Percentiles rank a stretch among this genome's conserved stretches.
phyloP scores from a whole-genome alignment of 2,329 filamentous ascomycete species.

The Diaporthe ampelina region DNA sequence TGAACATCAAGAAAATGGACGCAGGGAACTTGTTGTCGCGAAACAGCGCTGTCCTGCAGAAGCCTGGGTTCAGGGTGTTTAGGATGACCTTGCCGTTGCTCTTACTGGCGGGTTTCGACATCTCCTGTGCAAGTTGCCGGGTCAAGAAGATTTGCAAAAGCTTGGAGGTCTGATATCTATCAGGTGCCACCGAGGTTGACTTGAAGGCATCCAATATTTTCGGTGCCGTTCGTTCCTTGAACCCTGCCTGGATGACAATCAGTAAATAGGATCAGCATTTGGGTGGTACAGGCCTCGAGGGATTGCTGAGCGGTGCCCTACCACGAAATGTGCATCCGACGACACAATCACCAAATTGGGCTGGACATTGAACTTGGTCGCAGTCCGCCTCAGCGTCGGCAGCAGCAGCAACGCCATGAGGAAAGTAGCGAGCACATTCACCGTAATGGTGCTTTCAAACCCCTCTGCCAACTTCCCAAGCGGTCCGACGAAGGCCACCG shows the following conservation, averaged over 20 bases:
- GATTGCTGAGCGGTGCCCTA: conserved; percentile 35
- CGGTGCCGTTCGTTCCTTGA: conserved; percentile 50
- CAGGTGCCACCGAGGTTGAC: conserved; percentile 45
- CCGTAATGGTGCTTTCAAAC: conserved; percentile 57
- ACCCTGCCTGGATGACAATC: conserved; percentile 47
- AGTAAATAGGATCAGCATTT: background rate
- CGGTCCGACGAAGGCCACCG: conserved; percentile 44
- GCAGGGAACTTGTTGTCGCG: conserved; percentile 44
- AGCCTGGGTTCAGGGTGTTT: conserved; percentile 57
- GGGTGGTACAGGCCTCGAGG: background rate
- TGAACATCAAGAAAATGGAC: conserved; percentile 1
- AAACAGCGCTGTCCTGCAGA: conserved; percentile 58
- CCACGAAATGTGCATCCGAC: conserved; percentile 54
- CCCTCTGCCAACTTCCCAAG: conserved; percentile 50
- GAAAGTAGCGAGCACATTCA: conserved; percentile 63
- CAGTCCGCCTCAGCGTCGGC: conserved; percentile 56
- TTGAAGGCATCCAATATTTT: conserved; percentile 53
- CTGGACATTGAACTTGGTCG: conserved; percentile 49
- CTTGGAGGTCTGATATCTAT: conserved; percentile 55
- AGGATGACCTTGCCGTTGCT: conserved; percentile 53
- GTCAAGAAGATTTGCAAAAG: conserved; percentile 51
- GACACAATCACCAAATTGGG: conserved; percentile 56
- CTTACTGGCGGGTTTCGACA: conserved; percentile 43
- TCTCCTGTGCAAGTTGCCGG: conserved; percentile 52
- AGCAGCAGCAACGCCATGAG: conserved; percentile 60